Base-by-base conservation (phyloP, 2,329 filamentous ascomycete species). In the Cercospora beticola region DNA sequence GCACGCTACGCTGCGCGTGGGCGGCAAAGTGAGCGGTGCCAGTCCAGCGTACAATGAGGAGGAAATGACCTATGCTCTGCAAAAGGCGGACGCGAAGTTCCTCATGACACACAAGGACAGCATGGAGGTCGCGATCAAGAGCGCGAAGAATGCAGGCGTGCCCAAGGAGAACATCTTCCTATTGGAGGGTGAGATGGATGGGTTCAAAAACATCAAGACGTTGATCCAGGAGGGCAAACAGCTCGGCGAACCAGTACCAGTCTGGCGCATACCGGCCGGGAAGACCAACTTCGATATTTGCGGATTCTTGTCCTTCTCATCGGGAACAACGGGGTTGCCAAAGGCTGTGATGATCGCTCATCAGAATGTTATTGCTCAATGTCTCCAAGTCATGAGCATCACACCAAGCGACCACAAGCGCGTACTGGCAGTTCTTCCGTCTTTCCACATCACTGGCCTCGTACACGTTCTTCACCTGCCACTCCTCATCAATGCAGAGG, bases 31-130 rank as follows among this genome's bases (percentile, higher is more conserved):
- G 1, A 87, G 84, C 2, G 88, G 89, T 1, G 88, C 88, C 0
- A 87, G 84, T 16, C 88, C 89, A 0, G 88, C 88, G 0, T 91
- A 90, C 77, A 89, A 87, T 66, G 82, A 87, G 16, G 89, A 91
- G 61, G 89, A 91, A 72, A 90, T 91, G 86, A 85, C 84, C 0
- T 89, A 90, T 76, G 88, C 87, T 1, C 79, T 91, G 2, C 84
- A 86, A 72, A 88, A 83, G 0, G 86, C 83, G 0, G 80, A 85
- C 36, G 85, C 86, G 2, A 88, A 84, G 70, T 86, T 87, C 68
- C 74, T 89, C 9, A 84, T 90, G 78, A 89, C 87, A 0, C 82
- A 86, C 2, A 83, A 83, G 0, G 82, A 83, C 16, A 85, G 82
- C 16, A 83, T 88, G 78, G 81, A 85, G 4, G 83, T 89, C 40